phyloP scores from a whole-genome alignment of 495 filamentous ascomycete species.

The Halenospora varia region DNA sequence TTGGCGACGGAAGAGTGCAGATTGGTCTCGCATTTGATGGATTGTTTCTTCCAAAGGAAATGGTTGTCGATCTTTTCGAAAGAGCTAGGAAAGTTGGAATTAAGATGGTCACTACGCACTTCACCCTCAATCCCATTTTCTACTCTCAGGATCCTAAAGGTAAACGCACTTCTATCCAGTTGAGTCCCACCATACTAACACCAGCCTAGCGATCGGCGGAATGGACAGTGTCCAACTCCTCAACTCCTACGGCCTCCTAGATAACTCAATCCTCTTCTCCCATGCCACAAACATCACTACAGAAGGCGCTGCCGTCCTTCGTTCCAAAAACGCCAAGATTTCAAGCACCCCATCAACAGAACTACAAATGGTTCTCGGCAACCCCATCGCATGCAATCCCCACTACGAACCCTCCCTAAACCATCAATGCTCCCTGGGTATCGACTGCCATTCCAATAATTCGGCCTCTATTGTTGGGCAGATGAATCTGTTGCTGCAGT shows the following conservation, averaged over 20 bases:
- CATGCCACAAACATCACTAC: slow-evolving; percentile 29
- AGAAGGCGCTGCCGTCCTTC: slow-evolving; percentile 27
- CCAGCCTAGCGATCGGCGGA: background rate
- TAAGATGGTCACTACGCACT: slow-evolving; percentile 37
- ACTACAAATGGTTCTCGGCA: slow-evolving; percentile 34
- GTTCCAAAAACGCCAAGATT: slow-evolving; percentile 23
- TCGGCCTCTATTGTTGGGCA: slow-evolving; percentile 38
- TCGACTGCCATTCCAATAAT: slow-evolving; percentile 45
- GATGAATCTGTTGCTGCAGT: slow-evolving; percentile 40
- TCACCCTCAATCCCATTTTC: slow-evolving; percentile 19
- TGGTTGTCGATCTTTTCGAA: slow-evolving; percentile 29
- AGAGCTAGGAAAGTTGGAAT: slow-evolving; percentile 25
- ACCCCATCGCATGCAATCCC: slow-evolving; percentile 7
- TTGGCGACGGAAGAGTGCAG: slow-evolving; percentile 35
- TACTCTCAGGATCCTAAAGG: too few relatives aligned
- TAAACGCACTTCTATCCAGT: too few relatives aligned
- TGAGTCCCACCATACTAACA: too few relatives aligned
- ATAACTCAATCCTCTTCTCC: too few relatives aligned
- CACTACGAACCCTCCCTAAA: too few relatives aligned
- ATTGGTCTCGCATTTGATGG: slow-evolving; percentile 40
- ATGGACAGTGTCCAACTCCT: slow-evolving; percentile 28
- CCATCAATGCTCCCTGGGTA: slow-evolving; percentile 35
- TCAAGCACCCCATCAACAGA: slow-evolving; percentile 40
- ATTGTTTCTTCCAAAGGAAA: slow-evolving; percentile 31
- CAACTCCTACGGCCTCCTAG: slow-evolving; percentile 32